These are phyloP conservation scores for Urochloa ruziziensis DNA, from an alignment of 176 grass and related monocot genomes.

Conservation along the genomic window DNA sequence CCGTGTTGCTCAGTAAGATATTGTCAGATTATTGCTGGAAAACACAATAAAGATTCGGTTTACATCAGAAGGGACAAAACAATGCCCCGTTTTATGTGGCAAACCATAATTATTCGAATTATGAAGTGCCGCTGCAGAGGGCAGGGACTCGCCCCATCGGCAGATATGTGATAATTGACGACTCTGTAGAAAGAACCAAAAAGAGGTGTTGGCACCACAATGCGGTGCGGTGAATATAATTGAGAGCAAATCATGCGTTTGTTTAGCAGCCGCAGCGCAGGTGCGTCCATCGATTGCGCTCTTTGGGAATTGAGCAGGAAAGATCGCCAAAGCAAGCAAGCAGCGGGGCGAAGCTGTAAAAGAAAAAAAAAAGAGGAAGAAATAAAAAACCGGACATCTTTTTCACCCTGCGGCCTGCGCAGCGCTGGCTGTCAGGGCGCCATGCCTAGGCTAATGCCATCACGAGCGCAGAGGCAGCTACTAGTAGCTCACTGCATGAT, in stretches of 20 bases:
- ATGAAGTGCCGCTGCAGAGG: background rate
- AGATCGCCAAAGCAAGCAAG: background rate
- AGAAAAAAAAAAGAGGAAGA: background rate
- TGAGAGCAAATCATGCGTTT: slow-evolving; percentile 44
- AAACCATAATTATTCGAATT: background rate
- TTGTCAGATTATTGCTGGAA: background rate
- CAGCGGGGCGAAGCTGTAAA: background rate
- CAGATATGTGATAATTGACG: slow-evolving; percentile 21
- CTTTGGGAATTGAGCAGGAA: slow-evolving; percentile 49
- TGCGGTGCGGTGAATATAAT: background rate
- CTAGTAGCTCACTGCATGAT: slow-evolving; percentile 26
- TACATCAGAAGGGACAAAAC: background rate
- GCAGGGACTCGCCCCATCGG: background rate
- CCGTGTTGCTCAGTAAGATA: too few species aligned
- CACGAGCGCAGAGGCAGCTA: slow-evolving; percentile 34
- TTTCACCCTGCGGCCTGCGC: slow-evolving; percentile 14
- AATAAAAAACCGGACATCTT: background rate
- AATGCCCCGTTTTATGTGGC: background rate
- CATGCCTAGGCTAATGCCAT: slow-evolving; percentile 54
- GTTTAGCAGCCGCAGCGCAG: slow-evolving; percentile 20
- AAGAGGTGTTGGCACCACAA: slow-evolving; percentile 27
- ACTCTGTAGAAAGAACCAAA: slow-evolving; percentile 51
- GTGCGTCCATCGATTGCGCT: slow-evolving; percentile 39
- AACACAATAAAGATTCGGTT: background rate
- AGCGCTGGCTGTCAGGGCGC: slow-evolving; percentile 36